Conservation (phyloP, 2,329 filamentous ascomycete species). For the Coniochaeta hoffmannii region DNA sequence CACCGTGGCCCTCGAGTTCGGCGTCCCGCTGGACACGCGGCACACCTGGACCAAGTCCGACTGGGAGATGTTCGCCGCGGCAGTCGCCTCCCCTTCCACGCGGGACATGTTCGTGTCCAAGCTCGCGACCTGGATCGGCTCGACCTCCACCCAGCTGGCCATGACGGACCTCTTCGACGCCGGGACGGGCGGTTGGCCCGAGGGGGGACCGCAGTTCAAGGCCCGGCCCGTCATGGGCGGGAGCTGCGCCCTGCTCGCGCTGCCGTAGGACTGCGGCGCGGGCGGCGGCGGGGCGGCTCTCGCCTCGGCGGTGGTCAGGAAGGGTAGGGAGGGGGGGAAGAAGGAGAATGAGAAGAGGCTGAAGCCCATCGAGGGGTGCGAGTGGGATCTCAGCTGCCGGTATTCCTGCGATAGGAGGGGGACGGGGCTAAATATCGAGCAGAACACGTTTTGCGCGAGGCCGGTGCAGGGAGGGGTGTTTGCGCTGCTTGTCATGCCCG, state of each 20-base stretch:
- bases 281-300: background rate
- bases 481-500: background rate
- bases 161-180: conserved; percentile 76
- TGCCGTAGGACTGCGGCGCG: conserved; percentile 24
- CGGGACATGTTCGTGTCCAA: conserved; percentile 58
- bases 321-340: background rate
- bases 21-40: conserved; percentile 74
- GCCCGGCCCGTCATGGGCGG: conserved; percentile 75
- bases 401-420: background rate
- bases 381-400: background rate
- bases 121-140: conserved; percentile 67
- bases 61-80: conserved; percentile 83
- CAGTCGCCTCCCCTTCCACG: conserved; percentile 56
- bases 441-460: background rate
- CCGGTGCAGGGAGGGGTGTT: background rate
- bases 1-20: conserved; percentile 64
- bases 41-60: conserved; percentile 80
- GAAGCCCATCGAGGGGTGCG: background rate
- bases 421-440: background rate
- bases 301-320: background rate
- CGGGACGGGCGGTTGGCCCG: conserved; percentile 57
- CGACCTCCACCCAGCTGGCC: conserved; percentile 61
- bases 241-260: conserved; percentile 69
- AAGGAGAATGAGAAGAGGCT: background rate
- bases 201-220: conserved; percentile 53